Percentiles rank a stretch among this genome's conserved stretches.
Evolutionary conservation across 257 asterid species (phyloP).

Genomic region (Capsicum baccatum): DNA sequence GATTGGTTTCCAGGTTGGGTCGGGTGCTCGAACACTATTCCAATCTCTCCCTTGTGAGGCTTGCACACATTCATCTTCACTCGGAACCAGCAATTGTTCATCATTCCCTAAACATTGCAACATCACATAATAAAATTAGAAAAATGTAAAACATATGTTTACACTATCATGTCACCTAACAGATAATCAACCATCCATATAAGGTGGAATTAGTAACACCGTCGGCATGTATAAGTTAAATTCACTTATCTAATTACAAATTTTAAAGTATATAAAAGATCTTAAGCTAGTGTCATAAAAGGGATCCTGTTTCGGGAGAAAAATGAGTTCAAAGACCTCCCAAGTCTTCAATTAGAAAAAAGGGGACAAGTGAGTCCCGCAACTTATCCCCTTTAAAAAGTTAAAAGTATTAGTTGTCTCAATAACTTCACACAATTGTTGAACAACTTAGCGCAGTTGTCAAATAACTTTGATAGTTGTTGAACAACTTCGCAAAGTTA

Average conservation of each 20-base stretch:
- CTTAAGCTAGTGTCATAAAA: background rate
- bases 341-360: no score
- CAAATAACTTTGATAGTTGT: no score
- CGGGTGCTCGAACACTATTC: slow-evolving; percentile 93
- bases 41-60: slow-evolving; percentile 81
- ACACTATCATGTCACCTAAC: no score
- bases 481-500: no score
- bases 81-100: slow-evolving; percentile 97
- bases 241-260: background rate
- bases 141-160: background rate
- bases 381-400: no score
- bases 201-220: background rate
- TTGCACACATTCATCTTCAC: slow-evolving; percentile 82
- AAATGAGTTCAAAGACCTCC: no score
- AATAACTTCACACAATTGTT: no score
- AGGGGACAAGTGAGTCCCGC: no score
- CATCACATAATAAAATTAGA: background rate
- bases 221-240: background rate
- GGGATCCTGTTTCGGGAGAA: background rate
- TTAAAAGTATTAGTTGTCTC: no score
- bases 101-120: slow-evolving; percentile 72
- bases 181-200: no score
- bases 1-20: slow-evolving; percentile 85
- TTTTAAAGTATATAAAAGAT: background rate
- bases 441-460: no score